Evolutionary conservation across 257 asterid genomes (phyloP).

Genomic region (Prunella vulgaris): DNA sequence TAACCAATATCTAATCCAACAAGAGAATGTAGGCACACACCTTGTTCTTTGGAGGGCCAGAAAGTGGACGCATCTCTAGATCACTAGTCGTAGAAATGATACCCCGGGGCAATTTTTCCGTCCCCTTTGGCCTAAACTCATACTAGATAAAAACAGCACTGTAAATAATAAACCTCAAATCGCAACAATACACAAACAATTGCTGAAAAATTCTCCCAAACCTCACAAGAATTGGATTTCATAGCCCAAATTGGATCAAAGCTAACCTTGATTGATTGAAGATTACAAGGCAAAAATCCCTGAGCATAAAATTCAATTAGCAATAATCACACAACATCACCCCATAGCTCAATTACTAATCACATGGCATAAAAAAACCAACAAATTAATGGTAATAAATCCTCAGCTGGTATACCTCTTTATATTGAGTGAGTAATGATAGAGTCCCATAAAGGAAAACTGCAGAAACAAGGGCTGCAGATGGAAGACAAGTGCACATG

Average conservation of each 20-base stretch:
- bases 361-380: not conserved
- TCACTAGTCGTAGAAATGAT: constrained; percentile 51
- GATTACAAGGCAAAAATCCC: constrained; percentile 41
- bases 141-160: constrained; percentile 30
- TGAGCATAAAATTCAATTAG: constrained; percentile 12
- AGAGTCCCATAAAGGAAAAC: constrained; percentile 40
- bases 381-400: not conserved
- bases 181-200: not conserved
- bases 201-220: constrained; percentile 22
- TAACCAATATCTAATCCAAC: not conserved
- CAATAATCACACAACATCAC: not conserved
- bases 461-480: constrained; percentile 39
- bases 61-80: constrained; percentile 59
- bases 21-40: constrained; percentile 14
- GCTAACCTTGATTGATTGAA: constrained; percentile 19
- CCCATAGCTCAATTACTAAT: not conserved
- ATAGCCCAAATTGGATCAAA: constrained; percentile 17
- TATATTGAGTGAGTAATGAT: constrained; percentile 37
- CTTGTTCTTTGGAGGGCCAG: constrained; percentile 46
- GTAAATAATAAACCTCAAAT: not conserved
- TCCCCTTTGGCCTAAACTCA: constrained; percentile 56
- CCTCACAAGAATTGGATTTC: constrained; percentile 51
- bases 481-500: constrained; percentile 35
- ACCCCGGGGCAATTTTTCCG: constrained; percentile 60
- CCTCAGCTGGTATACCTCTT: constrained; percentile 36